Conservation (phyloP, 2,329 filamentous ascomycete genomes). For the Ophiostoma himal-ulmi region DNA sequence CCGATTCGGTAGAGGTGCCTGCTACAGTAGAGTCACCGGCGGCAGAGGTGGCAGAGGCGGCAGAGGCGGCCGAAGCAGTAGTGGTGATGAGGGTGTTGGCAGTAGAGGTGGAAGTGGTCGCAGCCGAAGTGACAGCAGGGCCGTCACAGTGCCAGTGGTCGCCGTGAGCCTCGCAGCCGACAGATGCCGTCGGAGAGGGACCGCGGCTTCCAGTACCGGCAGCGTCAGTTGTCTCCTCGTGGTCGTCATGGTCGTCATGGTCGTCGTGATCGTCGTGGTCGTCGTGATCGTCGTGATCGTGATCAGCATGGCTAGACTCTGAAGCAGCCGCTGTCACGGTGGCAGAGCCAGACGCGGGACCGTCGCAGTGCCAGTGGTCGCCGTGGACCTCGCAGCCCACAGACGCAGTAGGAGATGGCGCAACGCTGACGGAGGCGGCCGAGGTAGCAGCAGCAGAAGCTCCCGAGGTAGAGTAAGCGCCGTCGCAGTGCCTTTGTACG, state of each 20-base stretch:
- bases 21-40: neutral
- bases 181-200: neutral
- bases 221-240: neutral
- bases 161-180: neutral
- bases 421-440: neutral
- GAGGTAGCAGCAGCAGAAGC: neutral
- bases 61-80: neutral
- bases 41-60: neutral
- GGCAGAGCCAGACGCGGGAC: neutral
- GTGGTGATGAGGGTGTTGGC: neutral
- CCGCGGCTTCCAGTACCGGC: neutral
- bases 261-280: too few relatives aligned
- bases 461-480: neutral
- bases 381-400: neutral
- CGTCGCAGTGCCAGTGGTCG: neutral
- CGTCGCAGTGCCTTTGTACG: neutral
- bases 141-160: neutral
- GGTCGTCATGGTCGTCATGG: neutral
- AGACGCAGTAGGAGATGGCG: neutral
- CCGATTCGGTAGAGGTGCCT: neutral
- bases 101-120: neutral
- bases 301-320: neutral
- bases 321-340: neutral
- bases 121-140: neutral
- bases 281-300: neutral